Percentiles rank a stretch among this genome's conserved stretches.
Conservation (phyloP, 2,329 filamentous ascomycete species). For the Talaromyces atroroseus region DNA sequence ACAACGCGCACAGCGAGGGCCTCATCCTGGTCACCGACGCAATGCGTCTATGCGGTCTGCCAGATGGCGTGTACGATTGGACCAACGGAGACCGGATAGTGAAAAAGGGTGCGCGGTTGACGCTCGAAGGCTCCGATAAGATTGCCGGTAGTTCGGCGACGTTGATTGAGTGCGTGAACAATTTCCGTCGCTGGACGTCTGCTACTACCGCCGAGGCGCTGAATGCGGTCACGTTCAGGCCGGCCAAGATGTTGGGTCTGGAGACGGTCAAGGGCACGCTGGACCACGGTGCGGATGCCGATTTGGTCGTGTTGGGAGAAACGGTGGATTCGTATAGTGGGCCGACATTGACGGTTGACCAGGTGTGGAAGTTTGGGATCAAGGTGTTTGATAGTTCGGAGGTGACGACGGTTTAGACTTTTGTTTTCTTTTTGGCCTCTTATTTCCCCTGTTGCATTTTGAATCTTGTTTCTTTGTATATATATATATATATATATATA, state of each 20-base stretch:
- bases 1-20: conserved; percentile 75
- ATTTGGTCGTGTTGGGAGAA: conserved; percentile 37
- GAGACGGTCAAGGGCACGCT: conserved; percentile 35
- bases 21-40: conserved; percentile 89
- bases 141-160: conserved; percentile 63
- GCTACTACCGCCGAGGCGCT: conserved; percentile 36
- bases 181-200: conserved; percentile 38
- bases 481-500: not conserved
- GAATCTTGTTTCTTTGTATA: not conserved
- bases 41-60: conserved; percentile 78
- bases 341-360: conserved; percentile 32
- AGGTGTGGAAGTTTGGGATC: conserved; percentile 41
- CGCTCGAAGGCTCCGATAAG: conserved; percentile 70
- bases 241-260: conserved; percentile 35
- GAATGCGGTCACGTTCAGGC: conserved; percentile 36
- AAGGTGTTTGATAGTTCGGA: conserved; percentile 33
- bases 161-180: conserved; percentile 41
- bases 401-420: conserved; percentile 2
- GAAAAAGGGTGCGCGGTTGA: conserved; percentile 62
- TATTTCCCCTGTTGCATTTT: not conserved
- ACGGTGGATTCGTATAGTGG: conserved; percentile 26
- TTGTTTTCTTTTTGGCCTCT: not conserved
- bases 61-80: conserved; percentile 81
- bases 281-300: conserved; percentile 37
- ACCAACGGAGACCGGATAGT: conserved; percentile 63